Base-by-base conservation (phyloP, 192 early-diverging fungal species). In the Spinellus fusiger region DNA sequence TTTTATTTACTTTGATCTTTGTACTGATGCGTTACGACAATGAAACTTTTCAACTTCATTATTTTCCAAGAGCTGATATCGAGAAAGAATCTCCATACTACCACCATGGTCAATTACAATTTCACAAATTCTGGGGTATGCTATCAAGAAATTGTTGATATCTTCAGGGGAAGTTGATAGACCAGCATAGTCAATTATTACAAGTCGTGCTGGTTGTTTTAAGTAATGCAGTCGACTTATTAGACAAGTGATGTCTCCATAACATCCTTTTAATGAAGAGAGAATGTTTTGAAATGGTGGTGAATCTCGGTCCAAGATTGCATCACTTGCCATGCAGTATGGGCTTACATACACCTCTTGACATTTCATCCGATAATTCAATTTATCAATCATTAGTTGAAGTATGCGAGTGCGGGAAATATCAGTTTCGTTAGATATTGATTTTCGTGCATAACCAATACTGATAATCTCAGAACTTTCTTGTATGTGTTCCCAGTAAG, bases 361-460 rank as follows among this genome's bases (percentile, higher is more conserved):
- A 51, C 20, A 51, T 22, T 51, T 51, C 25, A 23, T 29, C 22
- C 49, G 49, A 29, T 5, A 51, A 29, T 51, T 23, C 49, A 51
- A 23, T 23, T 51, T 51, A 23, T 51, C 49, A 29, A 51, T 22
- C 49, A 51, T 51, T 16, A 51, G 49, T 51, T 51, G 49, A 10
- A 51, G 49, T 13, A 51, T 16, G 12, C 49, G 49, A 9, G 49
- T 51, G n/a, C 49, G n/a, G 12, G 49, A 51, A 13, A 22, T 13
- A 12, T 29, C 22, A 12, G 48, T 49, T 29, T 51, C 49, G 12
- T 51, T 51, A 22, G 49, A 4, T 29, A 25, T 16, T 13, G 49
- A 51, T 29, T 51, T 51, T 29, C 49, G n/a, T 23, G 49, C 49
- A 51, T 51, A 51, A 2, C 49, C 4, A 29, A 51, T 51, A 12